A percentile compares a stretch with the other conserved stretches of the same genome.
Conservation (phyloP, 495 filamentous ascomycete species). For the Pyronema omphalodes region DNA sequence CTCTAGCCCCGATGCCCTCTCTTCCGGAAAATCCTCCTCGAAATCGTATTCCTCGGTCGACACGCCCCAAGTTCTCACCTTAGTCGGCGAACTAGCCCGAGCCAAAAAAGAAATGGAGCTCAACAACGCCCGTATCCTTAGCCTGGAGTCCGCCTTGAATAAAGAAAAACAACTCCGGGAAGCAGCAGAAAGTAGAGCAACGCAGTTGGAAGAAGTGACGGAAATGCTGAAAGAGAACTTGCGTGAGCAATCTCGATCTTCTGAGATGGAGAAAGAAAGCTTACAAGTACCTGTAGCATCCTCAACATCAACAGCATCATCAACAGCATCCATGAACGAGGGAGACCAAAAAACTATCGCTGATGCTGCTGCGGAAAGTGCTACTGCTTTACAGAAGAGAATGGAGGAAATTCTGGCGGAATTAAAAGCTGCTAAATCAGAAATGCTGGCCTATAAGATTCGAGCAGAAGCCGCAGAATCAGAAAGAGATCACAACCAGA, state of each 20-base stretch:
- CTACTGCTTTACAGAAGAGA: constrained; percentile 44
- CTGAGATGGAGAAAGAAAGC: too few species aligned
- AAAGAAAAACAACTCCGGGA: constrained; percentile 69
- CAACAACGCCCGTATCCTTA: constrained; percentile 57
- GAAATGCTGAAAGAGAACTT: constrained; percentile 7
- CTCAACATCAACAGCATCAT: constrained; percentile 23
- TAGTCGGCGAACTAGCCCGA: constrained; percentile 63
- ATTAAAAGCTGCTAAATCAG: constrained; percentile 63
- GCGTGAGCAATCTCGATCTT: neutral
- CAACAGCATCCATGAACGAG: constrained; percentile 25
- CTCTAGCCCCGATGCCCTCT: constrained; percentile 1
- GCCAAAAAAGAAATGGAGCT: constrained; percentile 68
- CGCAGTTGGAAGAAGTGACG: constrained; percentile 37
- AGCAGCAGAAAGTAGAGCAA: constrained; percentile 61
- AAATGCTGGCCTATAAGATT: constrained; percentile 57
- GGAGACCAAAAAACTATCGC: constrained; percentile 24
- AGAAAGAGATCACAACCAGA: constrained; percentile 46
- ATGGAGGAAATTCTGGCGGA: constrained; percentile 65
- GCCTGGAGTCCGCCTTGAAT: constrained; percentile 58
- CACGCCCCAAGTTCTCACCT: constrained; percentile 62
- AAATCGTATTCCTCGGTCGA: constrained; percentile 29
- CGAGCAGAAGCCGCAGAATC: constrained; percentile 65
- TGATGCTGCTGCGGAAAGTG: constrained; percentile 30
- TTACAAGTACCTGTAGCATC: constrained; percentile 19
- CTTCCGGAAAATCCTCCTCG: neutral